These are phyloP conservation scores for Tricholoma terreum DNA, from an alignment of 768 basidiomycete species.

Conservation along the genomic window DNA sequence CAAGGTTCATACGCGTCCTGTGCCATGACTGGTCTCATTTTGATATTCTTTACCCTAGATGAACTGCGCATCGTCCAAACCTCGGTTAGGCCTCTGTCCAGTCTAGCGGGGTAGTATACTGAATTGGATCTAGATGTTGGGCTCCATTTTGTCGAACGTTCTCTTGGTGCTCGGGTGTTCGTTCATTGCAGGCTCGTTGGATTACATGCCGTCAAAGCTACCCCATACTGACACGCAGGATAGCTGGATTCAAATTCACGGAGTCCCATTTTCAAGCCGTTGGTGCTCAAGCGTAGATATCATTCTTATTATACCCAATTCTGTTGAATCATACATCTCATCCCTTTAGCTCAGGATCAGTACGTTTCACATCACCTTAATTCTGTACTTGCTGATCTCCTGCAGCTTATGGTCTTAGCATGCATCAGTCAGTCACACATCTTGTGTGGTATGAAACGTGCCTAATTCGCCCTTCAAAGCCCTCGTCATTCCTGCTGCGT, in stretches of 20 bases:
- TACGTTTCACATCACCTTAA: slow-evolving; percentile 19
- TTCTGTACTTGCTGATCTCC: slow-evolving; percentile 7
- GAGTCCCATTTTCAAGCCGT: slow-evolving; percentile 79
- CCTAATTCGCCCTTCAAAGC: slow-evolving; percentile 34
- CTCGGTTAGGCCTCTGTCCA: slow-evolving; percentile 48
- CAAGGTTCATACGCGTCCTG: slow-evolving; percentile 47
- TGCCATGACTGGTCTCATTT: neutral
- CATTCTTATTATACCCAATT: neutral
- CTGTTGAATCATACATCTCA: slow-evolving; percentile 7
- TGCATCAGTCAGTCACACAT: slow-evolving; percentile 64
- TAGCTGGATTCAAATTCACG: slow-evolving; percentile 60
- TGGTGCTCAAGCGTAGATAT: slow-evolving; percentile 80
- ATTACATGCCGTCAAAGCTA: neutral
- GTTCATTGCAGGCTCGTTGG: slow-evolving; percentile 69
- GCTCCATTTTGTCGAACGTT: slow-evolving; percentile 88
- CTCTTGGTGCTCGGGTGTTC: slow-evolving; percentile 89
- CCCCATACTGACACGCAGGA: neutral
- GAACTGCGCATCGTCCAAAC: slow-evolving; percentile 90
- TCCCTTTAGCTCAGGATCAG: slow-evolving; percentile 43
- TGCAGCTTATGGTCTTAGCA: slow-evolving; percentile 77
- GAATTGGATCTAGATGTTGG: slow-evolving; percentile 60
- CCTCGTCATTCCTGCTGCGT: slow-evolving; percentile 89
- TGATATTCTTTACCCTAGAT: slow-evolving; percentile 35
- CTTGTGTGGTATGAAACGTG: neutral
- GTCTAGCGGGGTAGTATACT: neutral